Conservation (phyloP, 116 monocot genomes). For the Iris pallida region DNA sequence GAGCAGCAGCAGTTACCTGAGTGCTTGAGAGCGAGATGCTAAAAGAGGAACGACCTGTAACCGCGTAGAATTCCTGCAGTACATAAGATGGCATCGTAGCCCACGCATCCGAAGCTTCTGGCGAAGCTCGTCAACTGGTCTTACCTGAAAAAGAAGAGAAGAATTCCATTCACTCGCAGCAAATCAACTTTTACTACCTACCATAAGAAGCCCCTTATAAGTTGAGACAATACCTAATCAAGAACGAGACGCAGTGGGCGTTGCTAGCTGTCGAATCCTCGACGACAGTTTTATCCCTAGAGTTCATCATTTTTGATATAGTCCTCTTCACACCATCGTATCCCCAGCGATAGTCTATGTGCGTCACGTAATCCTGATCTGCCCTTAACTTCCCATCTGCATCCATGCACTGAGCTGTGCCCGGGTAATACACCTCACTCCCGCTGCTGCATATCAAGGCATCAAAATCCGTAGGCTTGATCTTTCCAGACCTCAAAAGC, state of each 20-base stretch:
- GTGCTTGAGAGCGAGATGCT: constrained; percentile 76
- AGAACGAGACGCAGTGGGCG: constrained; percentile 69
- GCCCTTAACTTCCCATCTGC: constrained; percentile 49
- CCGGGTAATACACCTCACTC: constrained; percentile 88
- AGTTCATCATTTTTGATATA: constrained; percentile 47
- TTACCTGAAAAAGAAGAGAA: constrained; percentile 60
- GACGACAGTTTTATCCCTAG: constrained; percentile 26
- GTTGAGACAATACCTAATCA: constrained; percentile 52
- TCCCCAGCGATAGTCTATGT: constrained; percentile 83
- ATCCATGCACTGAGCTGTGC: constrained; percentile 54
- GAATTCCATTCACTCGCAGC: too few species aligned
- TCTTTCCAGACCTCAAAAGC: constrained; percentile 48
- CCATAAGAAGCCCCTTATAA: constrained; percentile 11
- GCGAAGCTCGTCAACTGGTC: constrained; percentile 62
- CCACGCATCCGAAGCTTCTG: constrained; percentile 76
- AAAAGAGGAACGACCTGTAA: constrained; percentile 77
- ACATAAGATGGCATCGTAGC: constrained; percentile 80
- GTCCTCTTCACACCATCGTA: constrained; percentile 70
- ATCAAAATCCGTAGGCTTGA: constrained; percentile 69
- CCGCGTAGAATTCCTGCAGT: constrained; percentile 64
- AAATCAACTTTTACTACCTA: too few species aligned
- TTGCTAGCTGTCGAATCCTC: constrained; percentile 56
- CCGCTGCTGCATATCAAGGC: constrained; percentile 85
- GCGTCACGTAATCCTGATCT: constrained; percentile 64
- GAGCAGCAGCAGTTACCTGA: too few species aligned